Evolutionary conservation across 2,329 filamentous ascomycete genomes (phyloP).

Genomic region (Arthrobotrys pseudoclavata): DNA sequence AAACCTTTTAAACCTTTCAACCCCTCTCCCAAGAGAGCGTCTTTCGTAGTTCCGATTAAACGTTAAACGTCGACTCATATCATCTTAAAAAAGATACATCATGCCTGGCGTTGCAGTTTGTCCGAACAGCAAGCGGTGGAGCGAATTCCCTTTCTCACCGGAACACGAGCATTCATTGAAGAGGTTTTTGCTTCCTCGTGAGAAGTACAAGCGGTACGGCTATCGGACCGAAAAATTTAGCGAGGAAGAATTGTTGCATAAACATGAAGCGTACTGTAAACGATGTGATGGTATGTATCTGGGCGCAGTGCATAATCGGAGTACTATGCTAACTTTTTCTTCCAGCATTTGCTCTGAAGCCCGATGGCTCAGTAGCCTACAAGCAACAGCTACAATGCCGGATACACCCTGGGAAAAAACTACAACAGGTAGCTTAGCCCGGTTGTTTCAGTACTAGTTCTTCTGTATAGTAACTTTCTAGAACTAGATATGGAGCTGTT

Average conservation of each 20-base stretch:
- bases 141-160: conserved; percentile 32
- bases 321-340: background rate
- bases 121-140: conserved; percentile 26
- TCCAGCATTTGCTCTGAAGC: conserved; percentile 53
- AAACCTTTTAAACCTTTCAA: background rate
- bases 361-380: conserved; percentile 18
- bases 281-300: conserved; percentile 34
- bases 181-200: conserved; percentile 26
- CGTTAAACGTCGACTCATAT: background rate
- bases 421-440: conserved; percentile 27
- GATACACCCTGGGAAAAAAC: conserved; percentile 42
- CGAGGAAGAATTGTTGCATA: conserved; percentile 40
- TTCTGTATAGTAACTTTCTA: background rate
- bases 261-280: conserved; percentile 44
- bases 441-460: background rate
- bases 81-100: background rate
- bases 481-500: conserved; percentile 41
- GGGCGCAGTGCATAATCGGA: background rate
- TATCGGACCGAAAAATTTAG: conserved; percentile 42
- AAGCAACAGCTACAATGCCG: conserved; percentile 31
- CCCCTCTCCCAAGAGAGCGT: background rate
- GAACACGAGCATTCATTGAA: conserved; percentile 28
- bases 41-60: background rate
- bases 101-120: conserved; percentile 38
- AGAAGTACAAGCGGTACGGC: conserved; percentile 49